Evolutionary conservation across 1,139 yeast species (phyloP), one percentile per base, ranked within the genome.

Genomic region (Blastobotrys serpentis): DNA sequence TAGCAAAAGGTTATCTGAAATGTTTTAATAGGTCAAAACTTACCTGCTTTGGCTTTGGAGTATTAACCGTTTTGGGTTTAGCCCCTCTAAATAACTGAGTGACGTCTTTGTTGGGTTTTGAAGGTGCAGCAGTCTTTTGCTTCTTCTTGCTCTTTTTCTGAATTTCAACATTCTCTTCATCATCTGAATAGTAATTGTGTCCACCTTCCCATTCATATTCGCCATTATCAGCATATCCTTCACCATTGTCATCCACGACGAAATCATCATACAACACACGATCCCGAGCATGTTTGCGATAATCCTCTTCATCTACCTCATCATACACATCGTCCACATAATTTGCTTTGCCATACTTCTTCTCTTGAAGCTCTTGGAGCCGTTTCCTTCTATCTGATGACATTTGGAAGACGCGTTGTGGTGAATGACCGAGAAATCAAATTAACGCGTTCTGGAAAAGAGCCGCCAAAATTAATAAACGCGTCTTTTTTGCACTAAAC

Each of bases 211-310:
- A 86, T 54, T 88, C 95, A 59, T 90, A 95, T 11, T 77, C 87
- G 46, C 98, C 98, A 43, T 85, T 86, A 60, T 92, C 97, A 1
- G 87, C 90, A 62, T 92, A 92, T 0, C 94, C 94, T 56, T 82
- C 84, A 11, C 95, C 96, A 56, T 84, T 82, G 64, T 92, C 98
- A 62, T 89, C 97, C 1, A 88, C 96, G 44, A 92, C 92, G 64
- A 92, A 92, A 63, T 90, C 96, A 62, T 90, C 97, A 55, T 86
- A 83, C 70, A 88, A 75, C 49, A 92, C 73, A 53, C 89, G 88
- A 51, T 85, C 79, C 57, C 95, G 78, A 62, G 86, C 87, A 63
- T 82, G 86, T 56, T 78, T 77, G 56, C 92, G 74, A 67, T 79
- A 90, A 26, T 85, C 81, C 38, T 77, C 82, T 59, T 89, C 96